Base-by-base conservation (phyloP, 306 rosid genomes). In the Cucurbita maxima region DNA sequence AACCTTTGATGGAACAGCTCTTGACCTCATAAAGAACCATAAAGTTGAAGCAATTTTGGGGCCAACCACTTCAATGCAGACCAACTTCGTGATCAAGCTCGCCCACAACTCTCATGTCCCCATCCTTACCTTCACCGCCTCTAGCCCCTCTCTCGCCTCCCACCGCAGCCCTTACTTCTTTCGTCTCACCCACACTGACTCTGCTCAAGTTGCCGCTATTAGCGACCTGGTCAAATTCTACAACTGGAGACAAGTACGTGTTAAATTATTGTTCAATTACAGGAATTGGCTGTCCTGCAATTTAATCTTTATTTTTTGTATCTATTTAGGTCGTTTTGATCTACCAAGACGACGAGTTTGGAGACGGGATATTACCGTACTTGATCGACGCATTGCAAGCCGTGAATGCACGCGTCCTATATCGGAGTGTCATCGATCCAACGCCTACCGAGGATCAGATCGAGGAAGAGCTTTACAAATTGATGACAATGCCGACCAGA, bases 81-180 rank as follows among this genome's bases (percentile, higher is more conserved):
- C 96, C 7, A 78, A 48, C 59, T 89, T 87, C 9, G 34, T 89
- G 14, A 87, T 82, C 77, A n/a, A 64, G 34, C 81, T 87, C 0
- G 92, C 88, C 50, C 72, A 78, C 34, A 80, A 87, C 70, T 77
- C 87, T 7, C 83, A 67, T 0, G 83, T 85, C 0, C 96, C 92
- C 44, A 76, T 89, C 19, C 34, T 87, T 38, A 78, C 84, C 7
- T 86, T 86, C 45, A 76, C 91, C 6, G 91, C 89, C n/a, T 80
- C 83, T 40, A 84, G 86, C 52, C 85, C 96, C 20, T 60, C 82
- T 43, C 85, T 86, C 3, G 19, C 83, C 25, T 74, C 85, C 3
- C 79, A 79, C 18, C 56, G 74, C 0, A 84, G 82, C 64, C 45
- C 81, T 12, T 90, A 84, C 71, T 90, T 83, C 30, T 84, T 90